Base-by-base conservation (phyloP, 2,329 filamentous ascomycete species). In the Xylaria sp. region DNA sequence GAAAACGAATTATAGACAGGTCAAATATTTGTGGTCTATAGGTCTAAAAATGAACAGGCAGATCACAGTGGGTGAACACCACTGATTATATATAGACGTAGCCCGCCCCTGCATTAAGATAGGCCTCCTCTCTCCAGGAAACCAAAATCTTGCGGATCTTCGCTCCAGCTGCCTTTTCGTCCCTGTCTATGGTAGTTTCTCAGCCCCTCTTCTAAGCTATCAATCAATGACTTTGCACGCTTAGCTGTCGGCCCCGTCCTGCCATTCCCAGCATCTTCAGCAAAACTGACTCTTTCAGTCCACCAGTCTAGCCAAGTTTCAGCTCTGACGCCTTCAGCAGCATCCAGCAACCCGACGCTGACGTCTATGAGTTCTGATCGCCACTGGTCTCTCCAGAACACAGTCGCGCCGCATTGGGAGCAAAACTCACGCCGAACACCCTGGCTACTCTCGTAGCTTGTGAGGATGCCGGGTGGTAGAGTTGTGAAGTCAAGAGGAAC, bases 241-340 rank as follows among this genome's bases (percentile, higher is more conserved):
- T 56, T 51, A 15, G 73, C 77, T 17, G 72, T 67, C 20, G 59
- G 69, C 1, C 80, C 80, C 4, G 59, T 60, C 42, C 81, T 73
- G 3, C 72, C 79, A 5, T 66, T 71, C 1, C 51, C 68, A 7
- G 82, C 82, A 71, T 90, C 85, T 73, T 90, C 88, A 0, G 80
- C 77, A 77, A 88, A 92, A 71, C 88, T 90, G 4, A 90, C 83
- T 64, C 87, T 81, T 2, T 77, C 81, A 2, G 80, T 85, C 76
- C 84, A 86, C 90, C 90, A 93, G 26, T 88, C 83, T 49, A 93
- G 73, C 87, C 88, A 90, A 0, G 75, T 77, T 74, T 88, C 85
- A 3, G 86, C 88, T 69, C 86, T 82, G 0, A 85, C 84, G 0
- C 88, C 88, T 51, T 85, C 83, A 0, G 75, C 66, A 0, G 83